Evolutionary conservation across 2,329 filamentous ascomycete genomes (phyloP).

Genomic region (Botrytis medusae): DNA sequence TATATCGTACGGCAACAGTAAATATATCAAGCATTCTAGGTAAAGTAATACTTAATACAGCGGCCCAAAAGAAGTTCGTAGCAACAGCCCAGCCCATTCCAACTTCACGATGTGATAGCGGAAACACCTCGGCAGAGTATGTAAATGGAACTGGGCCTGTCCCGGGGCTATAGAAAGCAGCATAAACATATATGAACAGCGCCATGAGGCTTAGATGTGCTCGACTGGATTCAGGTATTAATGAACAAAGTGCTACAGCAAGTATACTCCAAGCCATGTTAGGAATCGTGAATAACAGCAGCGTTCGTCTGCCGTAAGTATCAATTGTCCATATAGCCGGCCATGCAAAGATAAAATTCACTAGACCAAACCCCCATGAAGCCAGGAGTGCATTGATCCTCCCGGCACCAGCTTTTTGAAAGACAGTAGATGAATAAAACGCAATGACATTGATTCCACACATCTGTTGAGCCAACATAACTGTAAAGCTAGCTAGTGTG

Average conservation of each 20-base stretch:
- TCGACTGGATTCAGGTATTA: slow-evolving; percentile 43
- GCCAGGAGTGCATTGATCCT: slow-evolving; percentile 43
- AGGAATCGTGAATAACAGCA: slow-evolving; percentile 65
- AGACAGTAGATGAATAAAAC: slow-evolving; percentile 71
- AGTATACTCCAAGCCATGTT: slow-evolving; percentile 66
- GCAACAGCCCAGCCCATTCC: slow-evolving; percentile 65
- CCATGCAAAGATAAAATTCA: slow-evolving; percentile 56
- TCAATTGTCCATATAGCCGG: slow-evolving; percentile 60
- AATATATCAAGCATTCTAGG: slow-evolving; percentile 33
- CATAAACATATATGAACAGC: slow-evolving; percentile 65
- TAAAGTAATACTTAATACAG: slow-evolving; percentile 58
- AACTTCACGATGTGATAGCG: slow-evolving; percentile 61
- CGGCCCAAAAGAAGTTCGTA: slow-evolving; percentile 59
- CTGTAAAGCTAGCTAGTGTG: slow-evolving; percentile 71
- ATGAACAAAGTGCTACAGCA: slow-evolving; percentile 58
- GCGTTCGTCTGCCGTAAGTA: slow-evolving; percentile 60
- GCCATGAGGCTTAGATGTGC: slow-evolving; percentile 57
- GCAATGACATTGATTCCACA: slow-evolving; percentile 56
- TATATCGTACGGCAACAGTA: not conserved
- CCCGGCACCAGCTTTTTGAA: slow-evolving; percentile 55
- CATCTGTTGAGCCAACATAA: slow-evolving; percentile 53
- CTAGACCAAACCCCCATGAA: slow-evolving; percentile 21
- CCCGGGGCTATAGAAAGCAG: slow-evolving; percentile 65
- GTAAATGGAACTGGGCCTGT: slow-evolving; percentile 63
- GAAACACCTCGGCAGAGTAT: slow-evolving; percentile 64